These are phyloP conservation scores for Termitomyces sp. DNA, from an alignment of 768 basidiomycete genomes.

Conservation along the genomic window DNA sequence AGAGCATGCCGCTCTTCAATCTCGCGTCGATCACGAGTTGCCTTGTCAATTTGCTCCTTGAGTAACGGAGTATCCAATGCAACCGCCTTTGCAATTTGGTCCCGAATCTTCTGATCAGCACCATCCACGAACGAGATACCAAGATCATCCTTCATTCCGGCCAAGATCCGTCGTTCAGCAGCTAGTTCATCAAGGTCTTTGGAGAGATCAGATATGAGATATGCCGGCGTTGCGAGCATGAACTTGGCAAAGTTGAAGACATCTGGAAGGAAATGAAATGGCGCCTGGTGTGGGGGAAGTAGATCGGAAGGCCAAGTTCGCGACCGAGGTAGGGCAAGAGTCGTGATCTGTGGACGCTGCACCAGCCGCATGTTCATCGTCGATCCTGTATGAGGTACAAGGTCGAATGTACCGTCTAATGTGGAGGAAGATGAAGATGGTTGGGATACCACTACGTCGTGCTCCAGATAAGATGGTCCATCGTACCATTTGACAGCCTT, in stretches of 20 bases:
- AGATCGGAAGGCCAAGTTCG: conserved; percentile 92
- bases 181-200: conserved; percentile 71
- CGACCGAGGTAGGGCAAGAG: conserved; percentile 90
- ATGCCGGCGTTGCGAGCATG: conserved; percentile 91
- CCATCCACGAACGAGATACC: conserved; percentile 77
- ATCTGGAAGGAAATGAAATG: conserved; percentile 95
- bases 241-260: conserved; percentile 86
- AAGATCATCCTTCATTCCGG: conserved; percentile 70
- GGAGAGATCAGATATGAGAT: conserved; percentile 72
- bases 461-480: conserved; percentile 32
- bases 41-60: conserved; percentile 59
- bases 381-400: conserved; percentile 50
- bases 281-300: conserved; percentile 86
- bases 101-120: conserved; percentile 69
- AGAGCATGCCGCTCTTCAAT: conserved; percentile 40
- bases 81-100: conserved; percentile 75
- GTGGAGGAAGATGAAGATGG: conserved; percentile 48
- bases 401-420: conserved; percentile 26
- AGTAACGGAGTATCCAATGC: conserved; percentile 73
- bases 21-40: conserved; percentile 51
- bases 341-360: conserved; percentile 91
- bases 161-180: conserved; percentile 61
- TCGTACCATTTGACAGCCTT: conserved; percentile 93
- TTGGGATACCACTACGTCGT: conserved; percentile 26
- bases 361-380: conserved; percentile 83